Evolutionary conservation across 1,284 basidiomycete genomes (phyloP).

Genomic region (Sanghuangporus weigelae): DNA sequence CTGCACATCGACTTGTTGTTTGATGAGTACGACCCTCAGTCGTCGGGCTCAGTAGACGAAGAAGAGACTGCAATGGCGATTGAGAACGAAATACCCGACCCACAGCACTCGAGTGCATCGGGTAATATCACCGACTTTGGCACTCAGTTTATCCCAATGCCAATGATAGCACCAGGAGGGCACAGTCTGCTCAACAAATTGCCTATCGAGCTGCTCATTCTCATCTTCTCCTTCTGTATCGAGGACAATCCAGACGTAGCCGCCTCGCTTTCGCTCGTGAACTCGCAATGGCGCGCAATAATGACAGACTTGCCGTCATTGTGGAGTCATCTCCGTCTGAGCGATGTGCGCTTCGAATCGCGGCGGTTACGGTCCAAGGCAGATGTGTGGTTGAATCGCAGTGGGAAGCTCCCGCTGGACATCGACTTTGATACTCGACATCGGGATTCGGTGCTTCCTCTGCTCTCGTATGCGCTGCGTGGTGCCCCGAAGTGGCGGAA

Average conservation of each 20-base stretch:
- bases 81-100: neutral
- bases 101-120: neutral
- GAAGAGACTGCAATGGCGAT: too few species aligned
- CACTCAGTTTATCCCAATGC: neutral
- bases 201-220: constrained; percentile 59
- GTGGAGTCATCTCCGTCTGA: constrained; percentile 54
- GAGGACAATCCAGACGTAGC: constrained; percentile 37
- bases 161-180: neutral
- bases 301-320: constrained; percentile 22
- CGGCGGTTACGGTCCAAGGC: constrained; percentile 41
- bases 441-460: constrained; percentile 48
- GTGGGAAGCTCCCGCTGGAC: constrained; percentile 47
- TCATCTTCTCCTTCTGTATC: constrained; percentile 49
- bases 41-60: too few species aligned
- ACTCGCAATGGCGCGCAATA: constrained; percentile 47
- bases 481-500: constrained; percentile 49
- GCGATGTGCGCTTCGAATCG: constrained; percentile 34
- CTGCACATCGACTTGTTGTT: too few species aligned
- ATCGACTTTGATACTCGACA: constrained; percentile 47
- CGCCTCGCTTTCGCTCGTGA: constrained; percentile 42
- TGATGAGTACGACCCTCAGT: too few species aligned
- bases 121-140: neutral
- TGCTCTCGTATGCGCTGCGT: constrained; percentile 56
- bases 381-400: constrained; percentile 47
- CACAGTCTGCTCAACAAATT: constrained; percentile 27